Base-by-base conservation (phyloP, 1,284 basidiomycete species). In the Austroboletus novae-zelandiae region DNA sequence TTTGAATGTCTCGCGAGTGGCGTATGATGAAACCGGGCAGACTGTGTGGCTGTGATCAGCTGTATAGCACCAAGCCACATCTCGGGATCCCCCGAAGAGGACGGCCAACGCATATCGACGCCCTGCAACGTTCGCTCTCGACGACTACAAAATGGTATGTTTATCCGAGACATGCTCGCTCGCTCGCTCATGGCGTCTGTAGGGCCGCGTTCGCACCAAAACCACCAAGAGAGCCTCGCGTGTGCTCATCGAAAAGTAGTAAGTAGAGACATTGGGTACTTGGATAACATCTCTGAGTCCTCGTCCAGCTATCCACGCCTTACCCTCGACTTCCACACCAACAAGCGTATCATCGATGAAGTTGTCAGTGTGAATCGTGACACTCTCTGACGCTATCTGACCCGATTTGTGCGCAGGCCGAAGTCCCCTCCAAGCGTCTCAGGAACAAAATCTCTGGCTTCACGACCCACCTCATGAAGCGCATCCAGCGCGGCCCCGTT, bases 381-480 rank as follows among this genome's bases (percentile, higher is more conserved):
- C n/a, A n/a, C 20, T 23, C 20, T 23, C 20, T 23, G 20, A 23
- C 20, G 20, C 20, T 23, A 3, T 23, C 20, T 23, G 20, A 35
- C 11, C 3, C 15, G 15, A 35, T 8, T n/a, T n/a, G 9, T 5
- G 11, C 34, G 15, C 34, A 95, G 83, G 95, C 96, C 61, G 84
- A 93, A 64, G 94, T 99, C 62, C 96, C 96, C 58, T 98, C 96
- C 53, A 99, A 99, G 81, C 93, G 96, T 67, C 87, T 99, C 62
- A 89, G 97, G 71, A 99, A 99, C 92, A 99, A 99, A 85, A 93
- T 99, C 67, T 90, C 96, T 30, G 96, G 96, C 51, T 99, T 98
- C 87, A 99, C 97, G 61, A 99, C 96, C 67, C 97, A 99, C 74
- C 81, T 99, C 72, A 99, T 99, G 97, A 98, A 95, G 84, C 94